Base-by-base conservation (phyloP, 1,284 basidiomycete species). In the Chondrostereum purpureum region DNA sequence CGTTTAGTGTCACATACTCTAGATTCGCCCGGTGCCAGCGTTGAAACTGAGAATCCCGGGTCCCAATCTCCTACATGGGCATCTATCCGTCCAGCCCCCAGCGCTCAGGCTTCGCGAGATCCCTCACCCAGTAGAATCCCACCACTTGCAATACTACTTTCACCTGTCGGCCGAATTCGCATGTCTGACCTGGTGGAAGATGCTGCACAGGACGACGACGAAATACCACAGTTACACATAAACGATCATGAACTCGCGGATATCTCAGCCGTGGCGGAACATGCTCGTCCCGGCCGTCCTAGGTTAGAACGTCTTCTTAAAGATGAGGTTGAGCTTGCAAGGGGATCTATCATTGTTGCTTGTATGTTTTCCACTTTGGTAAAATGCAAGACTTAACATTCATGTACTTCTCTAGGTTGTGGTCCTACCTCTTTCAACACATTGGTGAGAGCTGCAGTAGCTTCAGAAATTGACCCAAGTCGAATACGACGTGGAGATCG, bases 371-470 rank as follows among this genome's bases (percentile, higher is more conserved):
- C n/a, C n/a, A n/a, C n/a, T n/a, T n/a, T n/a, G n/a, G n/a, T n/a
- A n/a, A n/a, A n/a, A n/a, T n/a, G n/a, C n/a, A n/a, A n/a, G n/a
- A n/a, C n/a, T n/a, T n/a, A n/a, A n/a, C n/a, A n/a, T n/a, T n/a
- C n/a, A n/a, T n/a, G n/a, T n/a, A n/a, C n/a, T n/a, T n/a, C n/a
- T n/a, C n/a, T n/a, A n/a, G n/a, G n/a, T 78, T 92, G 88, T 55
- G 88, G 88, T 4, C 88, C 88, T 0, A 70, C 73, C 1, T 83
- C 83, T 14, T 69, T 91, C 46, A 83, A 85, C 55, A 80, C 78
- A 3, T 66, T 88, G 54, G 74, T 90, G 17, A 72, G 88, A 39
- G 84, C 86, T 59, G 66, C 77, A 37, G 75, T 88, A 18, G 75
- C 83, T 1, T 65, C 71, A 36, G 76, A 82, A 53, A 83, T 88